A percentile compares a stretch with the other conserved stretches of the same genome.
Conservation (phyloP, 495 filamentous ascomycete genomes). For the Symbiotaphrina buchneri region DNA sequence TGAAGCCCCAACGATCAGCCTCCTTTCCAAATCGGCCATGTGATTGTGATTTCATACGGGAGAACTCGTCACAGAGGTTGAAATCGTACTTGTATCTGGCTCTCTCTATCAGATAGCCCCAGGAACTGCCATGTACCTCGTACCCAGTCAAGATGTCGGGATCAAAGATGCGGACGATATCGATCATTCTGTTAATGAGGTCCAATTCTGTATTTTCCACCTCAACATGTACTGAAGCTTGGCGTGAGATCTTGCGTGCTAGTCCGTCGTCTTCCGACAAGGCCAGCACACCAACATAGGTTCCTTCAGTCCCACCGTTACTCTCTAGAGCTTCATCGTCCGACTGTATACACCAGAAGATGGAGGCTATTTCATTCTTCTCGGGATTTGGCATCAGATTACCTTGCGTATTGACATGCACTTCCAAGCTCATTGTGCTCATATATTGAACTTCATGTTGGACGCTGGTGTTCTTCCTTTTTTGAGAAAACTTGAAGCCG, state of each 20-base stretch:
- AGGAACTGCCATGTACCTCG: constrained; percentile 80
- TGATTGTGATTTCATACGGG: constrained; percentile 62
- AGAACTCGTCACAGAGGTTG: constrained; percentile 75
- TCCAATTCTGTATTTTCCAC: constrained; percentile 65
- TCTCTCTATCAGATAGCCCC: constrained; percentile 89
- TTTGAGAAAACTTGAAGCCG: constrained; percentile 77
- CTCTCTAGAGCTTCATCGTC: constrained; percentile 35
- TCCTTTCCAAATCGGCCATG: constrained; percentile 70
- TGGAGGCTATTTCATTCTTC: constrained; percentile 67
- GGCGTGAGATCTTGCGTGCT: constrained; percentile 20
- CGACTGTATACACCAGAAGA: constrained; percentile 79
- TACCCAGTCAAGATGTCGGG: constrained; percentile 91
- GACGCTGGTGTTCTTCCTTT: constrained; percentile 47
- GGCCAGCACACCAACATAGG: constrained; percentile 43
- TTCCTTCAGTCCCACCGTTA: constrained; percentile 26
- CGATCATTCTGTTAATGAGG: constrained; percentile 57
- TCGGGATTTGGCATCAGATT: constrained; percentile 67
- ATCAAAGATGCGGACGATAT: constrained; percentile 65
- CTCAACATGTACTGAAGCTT: constrained; percentile 38
- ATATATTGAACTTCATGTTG: constrained; percentile 81
- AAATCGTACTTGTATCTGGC: constrained; percentile 73
- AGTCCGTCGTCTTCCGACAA: constrained; percentile 30
- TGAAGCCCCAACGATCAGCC: constrained; percentile 62
- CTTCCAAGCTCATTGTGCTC: constrained; percentile 85
- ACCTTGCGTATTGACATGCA: constrained; percentile 83